Evolutionary conservation across 1,284 basidiomycete genomes (phyloP).

Genomic region (Pulchroboletus neoregius): DNA sequence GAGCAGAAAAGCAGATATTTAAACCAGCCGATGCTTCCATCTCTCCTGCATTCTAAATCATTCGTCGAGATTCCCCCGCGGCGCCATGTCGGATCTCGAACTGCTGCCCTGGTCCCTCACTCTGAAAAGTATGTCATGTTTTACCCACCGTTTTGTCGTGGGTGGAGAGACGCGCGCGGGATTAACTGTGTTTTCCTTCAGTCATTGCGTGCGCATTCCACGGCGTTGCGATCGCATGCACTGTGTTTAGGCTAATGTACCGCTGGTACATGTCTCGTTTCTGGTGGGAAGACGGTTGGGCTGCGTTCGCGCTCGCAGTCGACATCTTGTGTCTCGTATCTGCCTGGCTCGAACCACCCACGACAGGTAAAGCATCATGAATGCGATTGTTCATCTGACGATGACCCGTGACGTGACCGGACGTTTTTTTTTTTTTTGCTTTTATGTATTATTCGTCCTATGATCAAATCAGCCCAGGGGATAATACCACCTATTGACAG

Average conservation of each 20-base stretch:
- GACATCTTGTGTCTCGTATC: slow-evolving; percentile 19
- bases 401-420: background rate
- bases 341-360: background rate
- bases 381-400: background rate
- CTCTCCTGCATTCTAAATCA: background rate
- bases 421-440: background rate
- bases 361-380: slow-evolving; percentile 6
- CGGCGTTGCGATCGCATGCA: slow-evolving; percentile 23
- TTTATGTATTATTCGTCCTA: background rate
- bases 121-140: slow-evolving; percentile 15
- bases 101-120: slow-evolving; percentile 11
- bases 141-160: background rate
- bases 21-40: background rate
- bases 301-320: slow-evolving; percentile 21
- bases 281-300: slow-evolving; percentile 32
- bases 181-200: background rate
- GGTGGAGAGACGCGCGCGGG: background rate
- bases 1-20: too few species aligned
- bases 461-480: background rate
- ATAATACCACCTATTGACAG: background rate
- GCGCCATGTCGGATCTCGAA: background rate
- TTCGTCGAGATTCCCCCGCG: background rate
- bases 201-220: slow-evolving; percentile 18
- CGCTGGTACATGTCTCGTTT: slow-evolving; percentile 18
- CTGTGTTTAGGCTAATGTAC: slow-evolving; percentile 24